These are phyloP conservation scores for Alopecurus myosuroides DNA, from an alignment of 176 grass and related monocot genomes.

Conservation along the genomic window DNA sequence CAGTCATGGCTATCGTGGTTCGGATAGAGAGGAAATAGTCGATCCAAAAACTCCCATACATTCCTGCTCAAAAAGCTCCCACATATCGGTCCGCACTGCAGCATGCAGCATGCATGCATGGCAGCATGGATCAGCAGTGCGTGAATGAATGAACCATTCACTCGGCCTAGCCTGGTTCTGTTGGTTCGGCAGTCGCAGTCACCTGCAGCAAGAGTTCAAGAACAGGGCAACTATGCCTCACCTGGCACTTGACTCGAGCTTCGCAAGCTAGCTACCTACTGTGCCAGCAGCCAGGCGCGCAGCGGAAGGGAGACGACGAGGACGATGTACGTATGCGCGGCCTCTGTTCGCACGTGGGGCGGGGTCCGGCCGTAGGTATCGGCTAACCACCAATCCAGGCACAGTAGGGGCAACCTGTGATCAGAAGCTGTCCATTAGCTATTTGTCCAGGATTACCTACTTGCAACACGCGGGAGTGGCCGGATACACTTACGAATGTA, in stretches of 20 bases:
- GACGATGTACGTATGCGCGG: not conserved
- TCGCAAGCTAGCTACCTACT: not conserved
- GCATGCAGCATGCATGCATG: not conserved
- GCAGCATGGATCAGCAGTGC: not conserved
- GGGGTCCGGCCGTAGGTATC: not conserved
- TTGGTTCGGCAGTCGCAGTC: slow-evolving; percentile 16
- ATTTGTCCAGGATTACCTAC: slow-evolving; percentile 22
- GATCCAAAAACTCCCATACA: not conserved
- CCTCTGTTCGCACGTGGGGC: slow-evolving; percentile 32
- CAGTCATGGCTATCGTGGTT: not conserved
- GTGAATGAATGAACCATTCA: not conserved
- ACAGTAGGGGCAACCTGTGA: slow-evolving; percentile 45
- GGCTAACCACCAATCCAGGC: slow-evolving; percentile 22
- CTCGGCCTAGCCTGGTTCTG: not conserved
- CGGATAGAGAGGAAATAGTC: not conserved
- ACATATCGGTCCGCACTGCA: not conserved
- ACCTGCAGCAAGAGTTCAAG: not conserved
- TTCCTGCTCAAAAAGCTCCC: too few species aligned
- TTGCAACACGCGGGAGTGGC: not conserved
- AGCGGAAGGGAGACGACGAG: not conserved
- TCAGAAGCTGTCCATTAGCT: slow-evolving; percentile 33
- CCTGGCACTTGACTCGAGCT: not conserved
- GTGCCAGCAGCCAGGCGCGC: not conserved
- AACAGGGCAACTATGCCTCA: not conserved
- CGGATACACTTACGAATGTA: not conserved